These are phyloP conservation scores for Russula vinacea DNA, from an alignment of 768 basidiomycete species.

Conservation along the genomic window DNA sequence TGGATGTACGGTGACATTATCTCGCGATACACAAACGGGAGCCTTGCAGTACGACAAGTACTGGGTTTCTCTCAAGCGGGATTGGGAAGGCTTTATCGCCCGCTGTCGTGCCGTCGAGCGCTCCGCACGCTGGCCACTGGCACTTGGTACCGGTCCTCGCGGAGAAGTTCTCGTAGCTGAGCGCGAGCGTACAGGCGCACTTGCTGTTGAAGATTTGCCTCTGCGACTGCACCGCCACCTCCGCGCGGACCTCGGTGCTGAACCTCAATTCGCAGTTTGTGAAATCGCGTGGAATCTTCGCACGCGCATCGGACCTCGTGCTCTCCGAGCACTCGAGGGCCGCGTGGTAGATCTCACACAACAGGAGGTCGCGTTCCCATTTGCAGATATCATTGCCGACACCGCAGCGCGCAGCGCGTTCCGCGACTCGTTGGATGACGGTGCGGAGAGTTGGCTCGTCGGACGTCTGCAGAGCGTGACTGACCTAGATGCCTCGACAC, in stretches of 20 bases:
- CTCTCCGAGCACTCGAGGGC: slow-evolving; percentile 47
- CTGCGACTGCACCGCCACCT: slow-evolving; percentile 55
- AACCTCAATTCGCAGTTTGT: slow-evolving; percentile 55
- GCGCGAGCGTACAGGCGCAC: slow-evolving; percentile 67
- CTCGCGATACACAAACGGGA: slow-evolving; percentile 73
- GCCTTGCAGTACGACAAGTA: slow-evolving; percentile 74
- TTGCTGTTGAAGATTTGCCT: slow-evolving; percentile 66
- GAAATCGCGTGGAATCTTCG: slow-evolving; percentile 63
- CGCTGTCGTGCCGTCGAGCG: slow-evolving; percentile 89
- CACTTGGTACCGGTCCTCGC: slow-evolving; percentile 48
- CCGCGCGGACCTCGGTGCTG: slow-evolving; percentile 43
- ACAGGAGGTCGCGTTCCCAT: slow-evolving; percentile 76
- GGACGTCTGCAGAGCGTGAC: slow-evolving; percentile 56
- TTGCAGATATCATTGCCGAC: slow-evolving; percentile 70
- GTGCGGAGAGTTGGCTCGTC: slow-evolving; percentile 56
- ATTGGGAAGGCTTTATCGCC: slow-evolving; percentile 96
- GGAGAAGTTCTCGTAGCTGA: slow-evolving; percentile 61
- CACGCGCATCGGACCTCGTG: slow-evolving; percentile 45
- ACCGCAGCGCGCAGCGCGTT: slow-evolving; percentile 54
- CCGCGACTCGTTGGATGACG: slow-evolving; percentile 56
- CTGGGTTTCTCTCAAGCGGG: slow-evolving; percentile 80
- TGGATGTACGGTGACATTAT: slow-evolving; percentile 76
- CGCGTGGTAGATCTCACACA: slow-evolving; percentile 61
- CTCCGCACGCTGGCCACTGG: slow-evolving; percentile 75
- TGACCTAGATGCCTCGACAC: slow-evolving; percentile 54